Percentiles rank a stretch among this genome's conserved stretches.
Conservation (phyloP, 2,329 filamentous ascomycete genomes). For the Talaromyces sp. region DNA sequence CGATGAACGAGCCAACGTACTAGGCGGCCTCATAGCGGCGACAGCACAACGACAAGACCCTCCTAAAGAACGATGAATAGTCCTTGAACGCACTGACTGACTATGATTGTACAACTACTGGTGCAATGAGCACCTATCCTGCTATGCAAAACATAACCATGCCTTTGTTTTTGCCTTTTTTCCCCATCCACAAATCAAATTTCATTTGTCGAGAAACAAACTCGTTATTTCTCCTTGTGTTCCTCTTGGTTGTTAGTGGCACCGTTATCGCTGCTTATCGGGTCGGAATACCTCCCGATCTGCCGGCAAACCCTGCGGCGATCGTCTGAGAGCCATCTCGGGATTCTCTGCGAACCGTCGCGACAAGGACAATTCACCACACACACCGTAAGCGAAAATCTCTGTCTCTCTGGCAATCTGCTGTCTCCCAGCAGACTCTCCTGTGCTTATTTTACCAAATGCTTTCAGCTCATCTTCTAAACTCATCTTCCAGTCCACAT, state of each 20-base stretch:
- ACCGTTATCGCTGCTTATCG: background rate
- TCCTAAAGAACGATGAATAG: too few relatives aligned
- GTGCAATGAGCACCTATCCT: too few relatives aligned
- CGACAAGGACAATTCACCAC: background rate
- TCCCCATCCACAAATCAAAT: background rate
- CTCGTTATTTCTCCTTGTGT: too few relatives aligned
- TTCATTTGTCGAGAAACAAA: background rate
- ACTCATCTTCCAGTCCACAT: background rate
- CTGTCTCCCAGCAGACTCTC: background rate
- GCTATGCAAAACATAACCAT: too few relatives aligned
- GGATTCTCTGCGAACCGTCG: constrained; percentile 6
- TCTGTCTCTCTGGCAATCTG: background rate
- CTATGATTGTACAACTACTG: too few relatives aligned
- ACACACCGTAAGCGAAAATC: background rate
- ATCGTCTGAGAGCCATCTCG: background rate
- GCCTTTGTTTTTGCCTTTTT: too few relatives aligned
- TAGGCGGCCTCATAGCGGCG: constrained; percentile 19
- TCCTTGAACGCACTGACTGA: too few relatives aligned
- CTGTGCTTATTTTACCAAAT: background rate
- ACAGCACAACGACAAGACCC: background rate
- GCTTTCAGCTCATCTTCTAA: background rate
- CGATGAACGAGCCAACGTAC: constrained; percentile 29
- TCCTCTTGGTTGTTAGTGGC: background rate
- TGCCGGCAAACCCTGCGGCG: background rate
- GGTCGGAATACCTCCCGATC: background rate